Conservation (phyloP, 768 basidiomycete species). For the Phlebiopsis flavidoalba region DNA sequence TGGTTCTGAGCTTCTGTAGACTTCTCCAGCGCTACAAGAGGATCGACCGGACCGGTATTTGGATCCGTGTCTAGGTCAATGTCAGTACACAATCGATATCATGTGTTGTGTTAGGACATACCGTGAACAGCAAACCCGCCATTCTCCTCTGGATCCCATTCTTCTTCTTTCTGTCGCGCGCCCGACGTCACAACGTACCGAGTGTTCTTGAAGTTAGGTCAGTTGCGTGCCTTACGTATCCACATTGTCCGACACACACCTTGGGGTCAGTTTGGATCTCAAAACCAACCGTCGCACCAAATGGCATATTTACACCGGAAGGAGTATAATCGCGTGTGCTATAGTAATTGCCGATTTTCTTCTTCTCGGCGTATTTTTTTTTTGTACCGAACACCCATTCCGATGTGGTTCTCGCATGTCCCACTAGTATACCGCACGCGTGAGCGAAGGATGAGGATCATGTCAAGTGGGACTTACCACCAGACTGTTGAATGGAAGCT, state of each 20-base stretch:
- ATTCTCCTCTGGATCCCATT: conserved; percentile 96
- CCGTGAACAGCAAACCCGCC: conserved; percentile 90
- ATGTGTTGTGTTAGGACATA: conserved; percentile 25
- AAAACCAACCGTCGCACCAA: conserved; percentile 95
- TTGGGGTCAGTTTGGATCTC: conserved; percentile 97
- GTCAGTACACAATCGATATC: not conserved
- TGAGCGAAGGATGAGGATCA: not conserved
- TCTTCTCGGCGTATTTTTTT: conserved; percentile 98
- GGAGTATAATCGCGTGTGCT: conserved; percentile 90
- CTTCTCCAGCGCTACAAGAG: conserved; percentile 87
- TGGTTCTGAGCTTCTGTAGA: conserved; percentile 71
- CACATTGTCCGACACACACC: conserved; percentile 38
- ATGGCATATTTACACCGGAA: conserved; percentile 99
- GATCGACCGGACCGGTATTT: conserved; percentile 62
- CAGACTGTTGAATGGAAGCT: conserved; percentile 95
- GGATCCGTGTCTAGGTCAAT: conserved; percentile 59
- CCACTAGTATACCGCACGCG: conserved; percentile 44
- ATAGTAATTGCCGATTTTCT: conserved; percentile 92
- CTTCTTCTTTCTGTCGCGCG: conserved; percentile 91
- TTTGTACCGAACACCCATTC: conserved; percentile 99
- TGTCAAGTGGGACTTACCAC: conserved; percentile 55
- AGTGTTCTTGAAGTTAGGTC: conserved; percentile 62
- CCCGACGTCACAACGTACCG: conserved; percentile 90
- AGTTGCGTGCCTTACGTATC: not conserved
- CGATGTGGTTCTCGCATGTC: conserved; percentile 93